Evolutionary conservation across 441 rosid species (phyloP), one percentile per base, ranked within the genome.

Genomic region (Brassica balearica): DNA sequence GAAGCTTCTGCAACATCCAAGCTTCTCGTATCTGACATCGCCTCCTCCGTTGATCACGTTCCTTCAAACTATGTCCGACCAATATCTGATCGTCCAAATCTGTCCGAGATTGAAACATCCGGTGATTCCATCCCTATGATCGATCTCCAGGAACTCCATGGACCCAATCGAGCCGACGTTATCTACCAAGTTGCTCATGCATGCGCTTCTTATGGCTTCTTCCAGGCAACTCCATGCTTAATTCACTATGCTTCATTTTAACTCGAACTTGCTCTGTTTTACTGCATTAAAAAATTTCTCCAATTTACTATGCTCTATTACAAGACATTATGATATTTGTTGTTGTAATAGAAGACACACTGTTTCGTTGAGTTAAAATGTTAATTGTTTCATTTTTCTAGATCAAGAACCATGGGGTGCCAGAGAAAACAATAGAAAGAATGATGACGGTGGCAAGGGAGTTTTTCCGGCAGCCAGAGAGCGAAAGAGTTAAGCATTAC

Each of bases 351-450:
- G 11, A 7, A 36, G 34, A 22, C 8, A 1, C 1, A 17, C 5
- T 48, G 63, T 29, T 64, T 29, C 32, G 51, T 20, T 34, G 6
- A 3, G 14, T 34, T 11, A 41, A 73, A 64, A 51, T 7, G 20
- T 27, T 27, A 3, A 25, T 15, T 12, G 4, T 48, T 46, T 48
- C 56, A 27, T 60, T 56, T 22, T 36, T 48, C 7, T 71, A 86
- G 92, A 82, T 87, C 65, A 86, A 84, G 81, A 89, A 87, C 77
- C 89, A 86, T 76, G 87, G 89, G 58, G 62, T 89, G 36, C 63
- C 86, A 10, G 85, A 82, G 17, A 72, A 23, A 41, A 62, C 51
- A 22, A 81, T 86, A 7, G 34, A 78, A 6, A 74, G 75, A 23
- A 84, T 86, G 79, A 34, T 87, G 61, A 32, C 6, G 1, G 20